phyloP scores from a whole-genome alignment of 352 stramenopile genomes.

The Blastocystis sp. region DNA sequence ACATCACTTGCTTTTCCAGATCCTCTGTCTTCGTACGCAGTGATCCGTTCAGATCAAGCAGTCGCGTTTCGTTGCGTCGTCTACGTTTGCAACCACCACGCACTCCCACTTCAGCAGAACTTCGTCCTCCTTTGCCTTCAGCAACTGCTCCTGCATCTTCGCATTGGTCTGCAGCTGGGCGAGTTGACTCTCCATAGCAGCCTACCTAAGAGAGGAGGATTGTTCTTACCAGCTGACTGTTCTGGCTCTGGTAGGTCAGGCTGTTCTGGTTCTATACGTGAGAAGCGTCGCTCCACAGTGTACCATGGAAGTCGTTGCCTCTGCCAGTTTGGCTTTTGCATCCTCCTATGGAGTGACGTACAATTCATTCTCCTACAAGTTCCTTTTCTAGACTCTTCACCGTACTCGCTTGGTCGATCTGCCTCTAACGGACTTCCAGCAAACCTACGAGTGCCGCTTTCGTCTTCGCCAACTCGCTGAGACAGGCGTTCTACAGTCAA shows the following conservation, averaged over 20 bases:
- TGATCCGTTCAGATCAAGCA: constrained; percentile 27
- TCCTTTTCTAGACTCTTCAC: neutral
- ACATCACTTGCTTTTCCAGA: constrained; percentile 13
- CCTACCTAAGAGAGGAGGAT: neutral
- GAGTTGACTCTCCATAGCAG: neutral
- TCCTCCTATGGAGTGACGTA: neutral
- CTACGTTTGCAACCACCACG: neutral
- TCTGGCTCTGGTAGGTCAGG: neutral
- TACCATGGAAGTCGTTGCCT: constrained; percentile 22
- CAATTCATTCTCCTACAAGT: too few species aligned
- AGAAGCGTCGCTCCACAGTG: neutral
- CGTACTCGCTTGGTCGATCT: neutral
- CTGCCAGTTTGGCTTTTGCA: neutral
- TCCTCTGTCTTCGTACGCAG: neutral
- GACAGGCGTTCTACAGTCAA: constrained; percentile 38
- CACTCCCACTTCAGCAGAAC: constrained; percentile 5
- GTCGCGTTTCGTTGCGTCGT: constrained; percentile 21
- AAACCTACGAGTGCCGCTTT: neutral
- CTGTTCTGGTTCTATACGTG: constrained; percentile 4
- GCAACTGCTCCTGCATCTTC: constrained; percentile 2
- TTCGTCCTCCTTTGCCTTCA: constrained; percentile 33
- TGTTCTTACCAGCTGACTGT: neutral
- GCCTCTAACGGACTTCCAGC: neutral
- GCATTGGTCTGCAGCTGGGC: neutral
- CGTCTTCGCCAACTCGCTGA: neutral